Conservation (phyloP, 2,329 filamentous ascomycete genomes). For the Aspergillus fischeri region DNA sequence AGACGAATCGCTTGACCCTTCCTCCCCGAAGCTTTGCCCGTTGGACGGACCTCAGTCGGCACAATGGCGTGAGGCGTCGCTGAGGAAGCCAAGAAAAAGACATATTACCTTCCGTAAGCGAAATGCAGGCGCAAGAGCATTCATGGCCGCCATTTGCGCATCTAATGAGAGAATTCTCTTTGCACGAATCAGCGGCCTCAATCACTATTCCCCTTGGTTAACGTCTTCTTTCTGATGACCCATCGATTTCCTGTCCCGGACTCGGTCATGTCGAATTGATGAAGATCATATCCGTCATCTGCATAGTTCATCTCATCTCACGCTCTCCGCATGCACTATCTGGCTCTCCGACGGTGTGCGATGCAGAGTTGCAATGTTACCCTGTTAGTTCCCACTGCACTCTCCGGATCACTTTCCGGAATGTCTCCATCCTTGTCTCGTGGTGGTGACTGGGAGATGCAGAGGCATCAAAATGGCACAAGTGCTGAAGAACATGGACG, state of each 20-base stretch:
- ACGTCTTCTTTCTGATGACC: constrained; percentile 2
- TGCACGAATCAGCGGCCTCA: not conserved
- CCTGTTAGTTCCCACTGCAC: constrained; percentile 15
- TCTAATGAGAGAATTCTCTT: constrained; percentile 1
- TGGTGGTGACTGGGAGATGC: not conserved
- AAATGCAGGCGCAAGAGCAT: not conserved
- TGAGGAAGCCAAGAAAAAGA: not conserved
- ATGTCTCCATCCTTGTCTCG: not conserved
- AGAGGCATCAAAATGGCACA: not conserved
- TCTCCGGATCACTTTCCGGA: not conserved
- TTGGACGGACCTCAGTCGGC: not conserved
- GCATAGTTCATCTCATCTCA: not conserved
- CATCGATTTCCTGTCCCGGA: not conserved
- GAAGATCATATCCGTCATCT: constrained; percentile 5
- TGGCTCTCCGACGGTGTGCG: constrained; percentile 14
- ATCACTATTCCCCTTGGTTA: not conserved
- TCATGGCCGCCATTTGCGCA: constrained; percentile 2
- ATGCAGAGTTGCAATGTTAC: constrained; percentile 21
- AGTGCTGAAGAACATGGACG: not conserved
- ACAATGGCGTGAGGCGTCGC: not conserved
- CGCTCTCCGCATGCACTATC: constrained; percentile 7
- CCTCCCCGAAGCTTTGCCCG: not conserved
- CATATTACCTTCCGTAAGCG: constrained; percentile 14
- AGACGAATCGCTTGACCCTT: not conserved
- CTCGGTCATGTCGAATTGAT: not conserved